Conservation (phyloP, 805 yeast genomes). For the Suhomyces tanzawaensis region DNA sequence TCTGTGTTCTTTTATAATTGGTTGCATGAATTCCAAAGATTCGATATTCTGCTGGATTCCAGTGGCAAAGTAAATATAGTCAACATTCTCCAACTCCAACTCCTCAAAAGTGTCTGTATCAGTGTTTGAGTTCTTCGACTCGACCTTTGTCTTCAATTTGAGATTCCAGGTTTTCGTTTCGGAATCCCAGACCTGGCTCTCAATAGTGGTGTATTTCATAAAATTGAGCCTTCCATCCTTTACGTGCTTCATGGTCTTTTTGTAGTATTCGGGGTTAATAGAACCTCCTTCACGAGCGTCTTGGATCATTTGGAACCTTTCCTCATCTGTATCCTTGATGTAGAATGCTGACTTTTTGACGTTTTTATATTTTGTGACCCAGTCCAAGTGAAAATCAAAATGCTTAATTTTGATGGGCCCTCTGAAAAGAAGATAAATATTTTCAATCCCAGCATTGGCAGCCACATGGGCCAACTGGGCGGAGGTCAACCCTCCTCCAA, state of each 20-base stretch:
- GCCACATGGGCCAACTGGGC: constrained; percentile 45
- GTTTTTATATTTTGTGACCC: constrained; percentile 50
- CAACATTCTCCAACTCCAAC: constrained; percentile 13
- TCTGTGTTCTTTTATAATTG: constrained; percentile 23
- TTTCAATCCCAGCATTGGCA: constrained; percentile 25
- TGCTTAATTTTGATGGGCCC: constrained; percentile 43
- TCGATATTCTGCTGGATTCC: constrained; percentile 34
- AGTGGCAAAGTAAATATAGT: constrained; percentile 42
- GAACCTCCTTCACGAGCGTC: constrained; percentile 47
- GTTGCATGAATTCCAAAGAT: constrained; percentile 28
- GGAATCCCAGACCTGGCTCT: constrained; percentile 23
- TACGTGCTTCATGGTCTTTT: constrained; percentile 27
- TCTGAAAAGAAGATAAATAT: constrained; percentile 34
- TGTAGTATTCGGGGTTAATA: constrained; percentile 43
- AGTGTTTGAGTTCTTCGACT: constrained; percentile 5
- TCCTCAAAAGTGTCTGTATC: constrained; percentile 5
- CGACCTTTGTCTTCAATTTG: constrained; percentile 8
- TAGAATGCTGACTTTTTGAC: constrained; percentile 44
- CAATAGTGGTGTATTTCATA: constrained; percentile 26
- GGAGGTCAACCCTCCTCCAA: constrained; percentile 48
- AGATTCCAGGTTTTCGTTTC: constrained; percentile 24
- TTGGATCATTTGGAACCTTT: constrained; percentile 37
- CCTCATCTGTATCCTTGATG: constrained; percentile 42
- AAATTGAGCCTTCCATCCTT: constrained; percentile 30
- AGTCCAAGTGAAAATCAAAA: constrained; percentile 47